Conservation (phyloP, 495 filamentous ascomycete genomes). For the Letharia lupina region DNA sequence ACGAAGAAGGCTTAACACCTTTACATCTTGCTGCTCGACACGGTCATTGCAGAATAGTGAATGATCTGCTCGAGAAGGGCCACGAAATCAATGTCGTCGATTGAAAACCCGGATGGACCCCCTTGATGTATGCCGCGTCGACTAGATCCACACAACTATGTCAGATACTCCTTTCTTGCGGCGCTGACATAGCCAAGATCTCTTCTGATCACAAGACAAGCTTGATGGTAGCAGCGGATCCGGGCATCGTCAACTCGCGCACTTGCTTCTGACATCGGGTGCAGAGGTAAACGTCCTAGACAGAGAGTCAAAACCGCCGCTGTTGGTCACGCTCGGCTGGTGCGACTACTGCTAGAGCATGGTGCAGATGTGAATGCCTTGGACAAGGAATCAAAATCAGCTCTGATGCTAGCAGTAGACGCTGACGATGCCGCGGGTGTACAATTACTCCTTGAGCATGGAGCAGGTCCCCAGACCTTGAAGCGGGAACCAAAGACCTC, state of each 20-base stretch:
- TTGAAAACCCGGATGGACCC: not conserved
- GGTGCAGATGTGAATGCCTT: not conserved
- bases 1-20: not conserved
- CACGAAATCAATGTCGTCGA: not conserved
- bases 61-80: not conserved
- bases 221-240: not conserved
- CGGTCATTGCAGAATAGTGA: not conserved
- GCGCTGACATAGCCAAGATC: not conserved
- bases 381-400: not conserved
- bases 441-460: too few relatives aligned
- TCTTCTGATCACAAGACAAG: not conserved
- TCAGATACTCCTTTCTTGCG: not conserved
- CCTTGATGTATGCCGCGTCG: not conserved
- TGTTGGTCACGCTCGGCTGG: not conserved
- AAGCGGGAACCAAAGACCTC: too few relatives aligned
- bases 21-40: conserved; percentile 1
- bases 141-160: not conserved
- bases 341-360: not conserved
- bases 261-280: not conserved
- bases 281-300: not conserved
- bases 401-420: too few relatives aligned
- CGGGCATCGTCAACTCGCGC: not conserved
- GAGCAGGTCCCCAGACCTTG: too few relatives aligned
- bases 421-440: too few relatives aligned
- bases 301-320: not conserved